Evolutionary conservation across 768 basidiomycete genomes (phyloP).

Genomic region (Scleroderma citrinum): DNA sequence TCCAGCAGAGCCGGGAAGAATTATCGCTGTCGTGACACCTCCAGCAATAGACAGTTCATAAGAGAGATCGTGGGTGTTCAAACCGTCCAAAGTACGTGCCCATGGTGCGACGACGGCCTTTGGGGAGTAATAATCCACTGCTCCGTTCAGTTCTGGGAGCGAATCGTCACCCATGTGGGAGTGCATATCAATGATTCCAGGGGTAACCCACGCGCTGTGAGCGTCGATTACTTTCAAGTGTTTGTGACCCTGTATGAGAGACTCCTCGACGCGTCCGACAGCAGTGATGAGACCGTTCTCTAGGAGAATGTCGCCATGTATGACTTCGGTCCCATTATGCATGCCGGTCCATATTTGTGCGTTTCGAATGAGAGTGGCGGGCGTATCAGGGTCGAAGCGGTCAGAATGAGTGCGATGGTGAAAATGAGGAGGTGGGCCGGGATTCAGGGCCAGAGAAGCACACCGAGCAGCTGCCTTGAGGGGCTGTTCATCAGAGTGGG

Average conservation of each 20-base stretch:
- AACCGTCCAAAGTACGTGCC: conserved; percentile 63
- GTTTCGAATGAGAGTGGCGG: conserved; percentile 52
- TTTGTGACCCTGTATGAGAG: conserved; percentile 3
- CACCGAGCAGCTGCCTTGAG: conserved; percentile 35
- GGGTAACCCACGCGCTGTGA: conserved; percentile 64
- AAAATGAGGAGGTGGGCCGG: conserved; percentile 44
- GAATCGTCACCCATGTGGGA: conserved; percentile 47
- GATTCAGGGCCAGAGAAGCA: conserved; percentile 33
- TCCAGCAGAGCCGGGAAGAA: conserved; percentile 66
- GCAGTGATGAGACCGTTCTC: conserved; percentile 57
- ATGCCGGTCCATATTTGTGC: conserved; percentile 77
- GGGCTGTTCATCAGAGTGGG: neutral
- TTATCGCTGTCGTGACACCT: conserved; percentile 66
- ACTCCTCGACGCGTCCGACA: conserved; percentile 35
- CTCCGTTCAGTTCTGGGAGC: conserved; percentile 35
- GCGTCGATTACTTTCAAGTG: conserved; percentile 41
- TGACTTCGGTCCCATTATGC: conserved; percentile 47
- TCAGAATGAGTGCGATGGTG: conserved; percentile 47
- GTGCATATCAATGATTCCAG: conserved; percentile 50
- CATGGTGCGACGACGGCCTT: conserved; percentile 44
- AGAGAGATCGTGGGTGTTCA: conserved; percentile 69
- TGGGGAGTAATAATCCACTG: conserved; percentile 51
- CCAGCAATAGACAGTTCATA: conserved; percentile 58
- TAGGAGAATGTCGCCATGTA: conserved; percentile 56
- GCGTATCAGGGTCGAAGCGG: conserved; percentile 49